phyloP scores from a whole-genome alignment of 768 basidiomycete species.

The Auriscalpium orientale region DNA sequence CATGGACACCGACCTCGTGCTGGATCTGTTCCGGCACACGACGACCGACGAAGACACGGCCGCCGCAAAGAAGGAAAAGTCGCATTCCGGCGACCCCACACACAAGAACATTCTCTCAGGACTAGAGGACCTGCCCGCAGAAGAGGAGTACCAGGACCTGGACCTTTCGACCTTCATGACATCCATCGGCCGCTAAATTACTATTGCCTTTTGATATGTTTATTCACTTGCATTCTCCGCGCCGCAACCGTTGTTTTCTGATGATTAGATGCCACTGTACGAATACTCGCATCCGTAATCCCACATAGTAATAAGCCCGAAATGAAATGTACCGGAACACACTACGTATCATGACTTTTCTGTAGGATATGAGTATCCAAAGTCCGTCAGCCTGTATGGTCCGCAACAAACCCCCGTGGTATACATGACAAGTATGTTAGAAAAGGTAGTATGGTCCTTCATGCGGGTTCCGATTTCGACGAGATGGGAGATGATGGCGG shows the following conservation, averaged over 20 bases:
- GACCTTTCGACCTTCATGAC: conserved; percentile 86
- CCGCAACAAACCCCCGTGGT: background rate
- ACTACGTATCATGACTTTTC: background rate
- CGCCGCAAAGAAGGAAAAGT: conserved; percentile 46
- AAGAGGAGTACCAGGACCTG: conserved; percentile 87
- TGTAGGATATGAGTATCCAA: background rate
- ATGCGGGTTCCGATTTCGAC: conserved; percentile 5
- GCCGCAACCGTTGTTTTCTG: conserved; percentile 5
- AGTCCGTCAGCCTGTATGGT: background rate
- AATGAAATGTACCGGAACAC: conserved; percentile 4
- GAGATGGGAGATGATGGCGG: conserved; percentile 10
- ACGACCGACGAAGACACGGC: conserved; percentile 67
- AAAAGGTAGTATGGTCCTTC: conserved; percentile 16
- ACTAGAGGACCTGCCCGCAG: conserved; percentile 83
- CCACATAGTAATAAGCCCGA: conserved; percentile 8
- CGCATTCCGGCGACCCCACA: conserved; percentile 40
- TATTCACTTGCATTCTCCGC: conserved; percentile 13
- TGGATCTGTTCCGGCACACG: conserved; percentile 86
- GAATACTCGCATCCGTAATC: conserved; percentile 12
- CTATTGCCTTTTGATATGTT: conserved; percentile 19
- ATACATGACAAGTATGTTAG: conserved; percentile 1
- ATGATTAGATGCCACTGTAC: conserved; percentile 10
- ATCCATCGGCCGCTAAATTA: conserved; percentile 51
- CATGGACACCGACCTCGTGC: conserved; percentile 96
- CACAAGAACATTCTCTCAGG: conserved; percentile 86